Evolutionary conservation across 495 filamentous ascomycete species (phyloP), one percentile per base, ranked within the genome.

Genomic region (Filosporella fistucella): DNA sequence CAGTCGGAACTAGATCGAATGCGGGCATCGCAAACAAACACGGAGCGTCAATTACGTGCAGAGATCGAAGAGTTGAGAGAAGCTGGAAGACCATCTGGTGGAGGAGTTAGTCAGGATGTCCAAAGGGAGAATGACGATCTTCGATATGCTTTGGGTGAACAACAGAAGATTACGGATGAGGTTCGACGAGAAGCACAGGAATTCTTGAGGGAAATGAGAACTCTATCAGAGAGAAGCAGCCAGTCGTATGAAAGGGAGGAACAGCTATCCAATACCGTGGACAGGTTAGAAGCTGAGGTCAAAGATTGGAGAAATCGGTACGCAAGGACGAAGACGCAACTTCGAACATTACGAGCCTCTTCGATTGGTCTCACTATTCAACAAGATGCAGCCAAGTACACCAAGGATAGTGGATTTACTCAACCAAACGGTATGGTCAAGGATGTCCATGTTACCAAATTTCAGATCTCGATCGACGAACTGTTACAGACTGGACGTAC

Each of bases 381-480:
- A 24, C 70, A 81, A 22, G 83, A 91, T 51, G 78, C 77, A 4
- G 71, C 67, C 46, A 71, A 78, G 44, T 70, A 80, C 41, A 70
- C 80, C 29, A 80, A 80, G 42, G 85, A 91, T 43, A 80, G 80
- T 46, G 84, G 81, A 11, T 80, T 95, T 52, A 73, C 83, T 17
- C 74, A 85, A 47, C 72, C 78, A 9, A 74, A 85, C 40, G 93
- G 93, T 2, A 60, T 91, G 20, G 80, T 98, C 38, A 88, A 85
- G 65, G 91, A 96, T 65, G 78, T 96, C 17, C 85, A 96, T 67
- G 80, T 98, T 37, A 96, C 93, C 28, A 88, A 88, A 53, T 97
- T 95, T 73, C 93, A 98, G 62, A 85, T 96, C 53, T 80, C 90
- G 13, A 86, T 98, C 47, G 93, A 97, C 59, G 93, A 96, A 58